Evolutionary conservation across 768 basidiomycete genomes (phyloP), one percentile per base, ranked within the genome.

Genomic region (Xerocomellus amylosporus): DNA sequence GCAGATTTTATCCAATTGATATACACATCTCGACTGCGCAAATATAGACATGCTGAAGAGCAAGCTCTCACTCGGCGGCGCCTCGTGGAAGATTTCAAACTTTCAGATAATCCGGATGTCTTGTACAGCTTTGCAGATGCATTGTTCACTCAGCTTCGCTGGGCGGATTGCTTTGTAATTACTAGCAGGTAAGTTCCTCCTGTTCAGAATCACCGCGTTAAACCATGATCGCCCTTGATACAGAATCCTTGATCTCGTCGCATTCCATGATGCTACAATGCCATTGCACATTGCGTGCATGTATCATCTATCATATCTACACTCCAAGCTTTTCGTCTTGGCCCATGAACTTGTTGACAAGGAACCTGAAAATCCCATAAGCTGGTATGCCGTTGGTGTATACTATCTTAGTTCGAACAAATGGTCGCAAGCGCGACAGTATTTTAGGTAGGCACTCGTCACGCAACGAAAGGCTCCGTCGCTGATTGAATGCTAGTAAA

Each of bases 321-420:
- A 95, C 63, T 94, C 95, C 3, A 88, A 88, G 62, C 82, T 99
- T 7, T 99, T 98, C 74, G 88, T 99, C 58, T 80, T 98, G 37
- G 97, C 97, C 0, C 97, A 98, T 64, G 92, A 97, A 66, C 82
- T 99, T 68, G 94, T 98, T 17, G 92, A 98, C 51, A 84, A 84
- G 44, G 95, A 98, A 66, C 95, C 97, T 0, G 91, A 94, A 65
- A 88, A 90, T 40, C 86, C 93, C 1, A 82, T 92, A 49, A 95
- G 92, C 62, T 99, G 97, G 97, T 99, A 98, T 71, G 93, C 97
- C 5, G 97, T 98, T 22, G 97, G 95, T 0, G 85, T 98, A 20
- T 99, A 95, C 90, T 98, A 99, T 72, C 81, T 96, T 52, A 82
- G 86, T 31, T 84, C 85, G 28, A 81, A 82, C 47, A 91, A 95